These are phyloP conservation scores for Acrasis kona DNA, from an alignment of 78 protist species.

Conservation along the genomic window DNA sequence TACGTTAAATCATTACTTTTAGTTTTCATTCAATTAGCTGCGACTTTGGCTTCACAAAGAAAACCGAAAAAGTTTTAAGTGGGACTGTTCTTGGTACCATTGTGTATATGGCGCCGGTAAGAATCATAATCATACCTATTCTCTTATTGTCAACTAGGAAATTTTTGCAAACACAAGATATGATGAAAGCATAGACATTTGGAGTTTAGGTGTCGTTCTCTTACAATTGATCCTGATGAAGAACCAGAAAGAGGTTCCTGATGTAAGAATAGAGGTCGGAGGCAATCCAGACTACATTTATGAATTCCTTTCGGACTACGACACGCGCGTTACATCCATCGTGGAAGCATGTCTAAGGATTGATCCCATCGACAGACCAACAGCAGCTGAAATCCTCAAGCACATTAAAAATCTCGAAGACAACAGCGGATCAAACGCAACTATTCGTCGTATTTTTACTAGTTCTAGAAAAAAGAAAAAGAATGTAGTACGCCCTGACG, in stretches of 20 bases:
- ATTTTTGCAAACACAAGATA: neutral
- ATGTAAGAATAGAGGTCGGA: neutral
- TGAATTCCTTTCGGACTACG: neutral
- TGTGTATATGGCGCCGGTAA: neutral
- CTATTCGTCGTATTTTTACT: too few species aligned
- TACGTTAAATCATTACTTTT: neutral
- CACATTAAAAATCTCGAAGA: neutral
- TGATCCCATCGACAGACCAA: neutral
- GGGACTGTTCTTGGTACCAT: neutral
- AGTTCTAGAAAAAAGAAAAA: too few species aligned
- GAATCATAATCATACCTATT: too few species aligned
- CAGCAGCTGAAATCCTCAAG: neutral
- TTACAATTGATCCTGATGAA: neutral
- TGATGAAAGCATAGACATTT: neutral
- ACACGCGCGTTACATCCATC: neutral
- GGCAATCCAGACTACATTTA: neutral
- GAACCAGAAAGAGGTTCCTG: neutral
- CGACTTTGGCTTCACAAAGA: neutral
- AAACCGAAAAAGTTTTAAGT: neutral
- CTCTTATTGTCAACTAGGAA: too few species aligned
- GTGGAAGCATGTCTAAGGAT: neutral
- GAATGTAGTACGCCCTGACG: neutral
- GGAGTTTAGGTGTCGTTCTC: neutral
- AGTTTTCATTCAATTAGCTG: neutral
- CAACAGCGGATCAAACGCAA: too few species aligned